phyloP scores from a whole-genome alignment of 768 basidiomycete genomes.

The Kockovaella imperatae region DNA sequence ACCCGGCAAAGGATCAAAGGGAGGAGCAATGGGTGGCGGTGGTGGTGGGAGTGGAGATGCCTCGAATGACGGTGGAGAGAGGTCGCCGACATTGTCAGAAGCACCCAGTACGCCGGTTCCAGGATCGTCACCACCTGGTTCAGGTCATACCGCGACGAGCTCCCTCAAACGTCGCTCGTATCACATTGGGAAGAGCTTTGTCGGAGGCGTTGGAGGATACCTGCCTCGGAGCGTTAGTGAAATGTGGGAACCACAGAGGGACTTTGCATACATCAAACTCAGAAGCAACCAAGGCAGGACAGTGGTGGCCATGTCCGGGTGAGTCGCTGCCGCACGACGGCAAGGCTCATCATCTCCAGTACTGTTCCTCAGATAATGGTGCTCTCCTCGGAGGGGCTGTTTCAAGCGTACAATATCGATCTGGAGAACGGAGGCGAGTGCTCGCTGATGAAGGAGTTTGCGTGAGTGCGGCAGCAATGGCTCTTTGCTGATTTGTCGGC shows the following conservation, averaged over 20 bases:
- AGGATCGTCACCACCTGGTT: not conserved
- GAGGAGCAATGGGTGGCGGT: not conserved
- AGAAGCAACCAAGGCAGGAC: slow-evolving; percentile 67
- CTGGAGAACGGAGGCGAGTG: slow-evolving; percentile 94
- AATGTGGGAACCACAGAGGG: slow-evolving; percentile 92
- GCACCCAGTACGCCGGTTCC: slow-evolving; percentile 13
- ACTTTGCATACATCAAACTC: slow-evolving; percentile 83
- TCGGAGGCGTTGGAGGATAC: slow-evolving; percentile 43
- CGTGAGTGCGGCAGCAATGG: no score
- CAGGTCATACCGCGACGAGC: slow-evolving; percentile 20
- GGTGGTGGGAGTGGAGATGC: not conserved
- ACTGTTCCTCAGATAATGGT: slow-evolving; percentile 97
- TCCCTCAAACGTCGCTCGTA: slow-evolving; percentile 37
- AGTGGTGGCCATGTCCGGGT: slow-evolving; percentile 85
- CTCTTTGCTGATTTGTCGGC: no score
- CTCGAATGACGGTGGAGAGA: no score
- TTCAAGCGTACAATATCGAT: slow-evolving; percentile 93
- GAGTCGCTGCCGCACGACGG: slow-evolving; percentile 39
- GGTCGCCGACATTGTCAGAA: slow-evolving; percentile 22
- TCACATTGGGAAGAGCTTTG: slow-evolving; percentile 42
- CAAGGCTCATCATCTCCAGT: slow-evolving; percentile 46
- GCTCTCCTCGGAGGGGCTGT: slow-evolving; percentile 86
- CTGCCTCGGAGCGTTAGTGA: slow-evolving; percentile 78
- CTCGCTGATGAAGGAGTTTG: slow-evolving; percentile 87
- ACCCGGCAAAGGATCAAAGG: not conserved